Evolutionary conservation across 2,329 filamentous ascomycete species (phyloP), one percentile per base, ranked within the genome.

Genomic region (Magnaporthiopsis rhizophila): DNA sequence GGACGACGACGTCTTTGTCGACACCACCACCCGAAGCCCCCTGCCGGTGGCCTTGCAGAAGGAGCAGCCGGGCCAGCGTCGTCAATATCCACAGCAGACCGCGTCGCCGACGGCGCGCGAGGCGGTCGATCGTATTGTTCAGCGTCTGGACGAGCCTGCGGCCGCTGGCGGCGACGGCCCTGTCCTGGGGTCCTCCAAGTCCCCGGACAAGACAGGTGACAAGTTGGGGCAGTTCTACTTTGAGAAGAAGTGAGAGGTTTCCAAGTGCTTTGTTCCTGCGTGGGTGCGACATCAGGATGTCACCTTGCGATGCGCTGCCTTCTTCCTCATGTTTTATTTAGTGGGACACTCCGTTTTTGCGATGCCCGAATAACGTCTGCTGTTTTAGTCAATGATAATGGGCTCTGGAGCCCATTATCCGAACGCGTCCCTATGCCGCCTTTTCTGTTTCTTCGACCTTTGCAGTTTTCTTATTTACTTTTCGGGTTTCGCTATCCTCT

Each of bases 91-190:
- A n/a, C 58, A 60, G 24, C 64, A 64, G 65, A 68, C 67, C 68
- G 69, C 64, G 63, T 53, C 63, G 58, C 58, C 70, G 26, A 67
- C 67, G 58, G 62, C 73, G 50, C 77, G 77, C 50, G 86, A 90
- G 67, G 79, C 86, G 21, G 86, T 88, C 7, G 88, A 90, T 75
- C 80, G 85, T 65, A 86, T 89, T 65, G 74, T 90, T 66, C 81
- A 88, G 69, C 80, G 81, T 34, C 76, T 88, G 65, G 83, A 85
- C 64, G 78, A 79, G 32, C 81, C 79, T 13, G 74, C 72, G 56
- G 72, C 74, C 0, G 77, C 74, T 4, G 69, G 72, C 11, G 69
- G 72, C 0, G 77, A 74, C 7, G 69, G 72, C 11, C 69, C 73
- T 12, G 74, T 76, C 1, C 68, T 84, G 64, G 77, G 79, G 28